Evolutionary conservation across 371 early-diverging fungal species (phyloP), one percentile per base, ranked within the genome.

Genomic region (Zychaea mexicana): DNA sequence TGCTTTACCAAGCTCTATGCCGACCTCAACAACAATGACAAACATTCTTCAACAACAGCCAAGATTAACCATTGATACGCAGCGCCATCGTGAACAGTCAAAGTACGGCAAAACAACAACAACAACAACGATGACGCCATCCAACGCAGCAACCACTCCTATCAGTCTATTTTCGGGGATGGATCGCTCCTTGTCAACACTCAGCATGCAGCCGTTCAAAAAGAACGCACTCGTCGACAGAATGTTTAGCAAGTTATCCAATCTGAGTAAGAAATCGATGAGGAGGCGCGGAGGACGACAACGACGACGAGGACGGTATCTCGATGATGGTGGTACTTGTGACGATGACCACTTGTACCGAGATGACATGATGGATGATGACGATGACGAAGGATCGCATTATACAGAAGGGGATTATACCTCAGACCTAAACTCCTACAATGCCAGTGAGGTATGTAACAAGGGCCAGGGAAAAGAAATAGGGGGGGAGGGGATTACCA

Each of bases 161-260:
- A 26, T 21, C 19, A 65, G 54, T 42, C 3, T 38, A 13, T 59
- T 59, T 42, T 59, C 65, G 24, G 42, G 65, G 2, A 27, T 58
- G 53, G 45, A 65, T 4, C 59, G 65, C 24, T 26, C 65, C 0
- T 22, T 52, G 1, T 65, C 65, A 1, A 58, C 49, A 2, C 58
- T 55, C 21, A 55, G 59, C 17, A 58, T 65, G 19, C 46, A 53
- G 10, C 60, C 59, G 10, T 36, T 63, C 22, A 60, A 60, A 56
- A 66, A 55, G 22, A 66, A 42, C 49, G 61, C 61, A 19, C 27
- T 66, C 6, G 49, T 66, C 9, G 66, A 60, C 38, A 33, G 57
- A 5, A 61, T 66, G 56, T 52, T 66, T 15, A 30, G 55, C 12
- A 66, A 61, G 28, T 31, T 66, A 21, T 49, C 55, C 1, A 46